Conservation (phyloP, 345 rosid genomes). For the Brassica cretica region DNA sequence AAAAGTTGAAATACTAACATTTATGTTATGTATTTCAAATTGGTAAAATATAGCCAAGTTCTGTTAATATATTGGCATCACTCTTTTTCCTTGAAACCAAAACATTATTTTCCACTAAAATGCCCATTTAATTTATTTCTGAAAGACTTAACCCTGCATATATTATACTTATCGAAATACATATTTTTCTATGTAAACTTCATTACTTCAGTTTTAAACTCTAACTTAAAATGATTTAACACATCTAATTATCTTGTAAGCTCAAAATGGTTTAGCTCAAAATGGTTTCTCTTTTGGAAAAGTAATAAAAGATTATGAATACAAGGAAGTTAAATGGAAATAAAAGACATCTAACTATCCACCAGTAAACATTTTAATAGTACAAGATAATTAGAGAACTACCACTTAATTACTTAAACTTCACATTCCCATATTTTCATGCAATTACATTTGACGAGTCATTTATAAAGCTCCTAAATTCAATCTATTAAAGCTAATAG, state of each 20-base stretch:
- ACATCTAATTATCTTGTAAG: not conserved
- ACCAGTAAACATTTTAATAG: not conserved
- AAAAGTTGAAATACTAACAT: conserved; percentile 8
- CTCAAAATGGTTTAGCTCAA: not conserved
- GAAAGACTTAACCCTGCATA: conserved; percentile 11
- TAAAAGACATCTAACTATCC: not conserved
- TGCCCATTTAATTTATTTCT: conserved; percentile 5
- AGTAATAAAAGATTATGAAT: not conserved
- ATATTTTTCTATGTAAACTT: not conserved
- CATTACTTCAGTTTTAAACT: not conserved
- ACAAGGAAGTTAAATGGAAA: not conserved
- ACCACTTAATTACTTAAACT: not conserved
- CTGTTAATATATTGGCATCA: conserved; percentile 31
- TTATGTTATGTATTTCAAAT: not conserved
- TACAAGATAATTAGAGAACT: not conserved
- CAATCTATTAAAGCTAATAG: not conserved
- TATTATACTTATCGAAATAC: conserved; percentile 27
- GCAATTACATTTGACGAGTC: not conserved
- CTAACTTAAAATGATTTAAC: not conserved
- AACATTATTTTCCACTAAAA: conserved; percentile 34
- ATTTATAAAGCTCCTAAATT: not conserved
- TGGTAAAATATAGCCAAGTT: conserved; percentile 20
- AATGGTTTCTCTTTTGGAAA: not conserved
- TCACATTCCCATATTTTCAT: too few relatives aligned
- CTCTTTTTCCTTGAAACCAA: conserved; percentile 22